Evolutionary conservation across 768 basidiomycete species (phyloP).

Genomic region (Filobasidium floriforme): DNA sequence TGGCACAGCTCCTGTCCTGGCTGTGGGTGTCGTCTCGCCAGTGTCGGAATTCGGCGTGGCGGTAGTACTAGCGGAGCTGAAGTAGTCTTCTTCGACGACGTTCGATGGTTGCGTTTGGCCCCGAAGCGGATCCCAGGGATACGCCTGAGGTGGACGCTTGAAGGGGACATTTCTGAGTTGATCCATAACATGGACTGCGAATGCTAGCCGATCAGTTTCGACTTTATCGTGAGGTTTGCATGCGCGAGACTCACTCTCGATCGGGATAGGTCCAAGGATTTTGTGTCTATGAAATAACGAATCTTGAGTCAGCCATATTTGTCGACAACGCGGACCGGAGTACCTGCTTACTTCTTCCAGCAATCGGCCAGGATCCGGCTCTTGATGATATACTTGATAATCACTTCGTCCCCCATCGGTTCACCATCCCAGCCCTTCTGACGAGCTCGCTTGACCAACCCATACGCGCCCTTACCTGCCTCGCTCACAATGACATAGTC

Average conservation of each 20-base stretch:
- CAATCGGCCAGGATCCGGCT: constrained; percentile 96
- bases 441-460: constrained; percentile 80
- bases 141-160: constrained; percentile 59
- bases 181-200: constrained; percentile 45
- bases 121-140: constrained; percentile 68
- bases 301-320: not conserved
- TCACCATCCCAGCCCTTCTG: constrained; percentile 67
- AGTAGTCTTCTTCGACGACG: constrained; percentile 5
- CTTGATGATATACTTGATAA: constrained; percentile 98
- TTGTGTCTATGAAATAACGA: constrained; percentile 56
- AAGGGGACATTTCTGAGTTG: constrained; percentile 44
- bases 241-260: constrained; percentile 67
- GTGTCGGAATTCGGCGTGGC: not conserved
- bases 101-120: too few species aligned
- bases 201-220: not conserved
- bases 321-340: too few species aligned
- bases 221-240: constrained; percentile 21
- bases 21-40: constrained; percentile 9
- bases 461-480: constrained; percentile 90
- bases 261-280: constrained; percentile 88
- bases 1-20: not conserved
- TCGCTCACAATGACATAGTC: constrained; percentile 80
- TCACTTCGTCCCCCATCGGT: constrained; percentile 69
- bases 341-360: constrained; percentile 64
- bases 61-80: not conserved